Conservation (phyloP, 2,329 filamentous ascomycete genomes). For the Sclerotinia minor region DNA sequence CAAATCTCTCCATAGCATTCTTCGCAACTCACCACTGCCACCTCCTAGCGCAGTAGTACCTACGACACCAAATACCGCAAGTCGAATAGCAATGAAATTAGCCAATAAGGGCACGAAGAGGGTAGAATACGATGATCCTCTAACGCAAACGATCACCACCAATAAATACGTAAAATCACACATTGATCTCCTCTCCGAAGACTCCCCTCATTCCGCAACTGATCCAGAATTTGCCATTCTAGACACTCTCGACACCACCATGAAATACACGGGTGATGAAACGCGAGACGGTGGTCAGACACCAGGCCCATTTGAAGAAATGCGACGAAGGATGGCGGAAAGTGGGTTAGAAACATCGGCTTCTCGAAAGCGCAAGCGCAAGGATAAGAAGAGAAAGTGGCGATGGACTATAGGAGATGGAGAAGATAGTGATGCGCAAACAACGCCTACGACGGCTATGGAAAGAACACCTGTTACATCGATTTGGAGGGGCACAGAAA, state of each 20-base stretch:
- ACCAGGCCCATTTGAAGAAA: constrained; percentile 63
- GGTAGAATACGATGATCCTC: constrained; percentile 62
- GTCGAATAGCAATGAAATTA: constrained; percentile 55
- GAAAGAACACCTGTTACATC: constrained; percentile 34
- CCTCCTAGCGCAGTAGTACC: constrained; percentile 52
- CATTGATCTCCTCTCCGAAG: constrained; percentile 61
- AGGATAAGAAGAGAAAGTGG: constrained; percentile 64
- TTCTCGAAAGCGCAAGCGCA: constrained; percentile 52
- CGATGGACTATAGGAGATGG: constrained; percentile 61
- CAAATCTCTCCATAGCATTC: constrained; percentile 60
- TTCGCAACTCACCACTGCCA: constrained; percentile 65
- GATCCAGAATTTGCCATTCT: constrained; percentile 39
- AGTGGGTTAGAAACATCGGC: constrained; percentile 39
- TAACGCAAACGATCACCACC: constrained; percentile 64
- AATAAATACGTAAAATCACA: constrained; percentile 63
- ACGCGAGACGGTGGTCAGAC: constrained; percentile 62
- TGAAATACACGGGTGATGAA: constrained; percentile 55
- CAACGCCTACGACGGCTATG: constrained; percentile 35
- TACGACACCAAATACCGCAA: constrained; percentile 53
- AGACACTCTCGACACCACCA: constrained; percentile 51
- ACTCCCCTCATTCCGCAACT: constrained; percentile 42
- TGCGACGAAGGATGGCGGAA: constrained; percentile 57
- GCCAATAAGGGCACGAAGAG: constrained; percentile 50
- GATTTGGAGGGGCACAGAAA: constrained; percentile 31
- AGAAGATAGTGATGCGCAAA: constrained; percentile 38